A percentile compares a stretch with the other conserved stretches of the same genome.
phyloP scores from a whole-genome alignment of 108 stramenopile genomes.

The Skeletonema marinoi region DNA sequence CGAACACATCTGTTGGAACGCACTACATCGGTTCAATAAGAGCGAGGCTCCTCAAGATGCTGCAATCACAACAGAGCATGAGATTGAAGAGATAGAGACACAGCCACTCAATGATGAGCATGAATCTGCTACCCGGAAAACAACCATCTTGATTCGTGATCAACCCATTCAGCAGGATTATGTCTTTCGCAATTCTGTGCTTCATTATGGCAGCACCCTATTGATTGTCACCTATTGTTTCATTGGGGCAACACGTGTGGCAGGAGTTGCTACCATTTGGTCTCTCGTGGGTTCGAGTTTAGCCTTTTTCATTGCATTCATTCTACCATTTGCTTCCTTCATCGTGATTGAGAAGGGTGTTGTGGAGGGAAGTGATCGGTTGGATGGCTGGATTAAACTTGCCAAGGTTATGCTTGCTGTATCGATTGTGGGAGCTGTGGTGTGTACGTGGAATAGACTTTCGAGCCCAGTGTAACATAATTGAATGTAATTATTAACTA shows the following conservation, averaged over 20 bases:
- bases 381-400: not conserved
- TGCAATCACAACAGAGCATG: not conserved
- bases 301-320: conserved; percentile 63
- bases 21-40: not conserved
- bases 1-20: not conserved
- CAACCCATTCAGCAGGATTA: not conserved
- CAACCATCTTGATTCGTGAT: not conserved
- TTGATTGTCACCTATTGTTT: conserved; percentile 43
- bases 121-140: not conserved
- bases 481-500: too few relatives aligned
- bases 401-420: not conserved
- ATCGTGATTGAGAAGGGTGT: conserved; percentile 38
- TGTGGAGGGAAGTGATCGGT: not conserved
- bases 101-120: not conserved
- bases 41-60: not conserved
- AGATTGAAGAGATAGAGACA: not conserved
- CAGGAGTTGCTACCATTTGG: conserved; percentile 72
- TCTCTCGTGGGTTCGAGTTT: conserved; percentile 56
- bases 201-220: conserved; percentile 49
- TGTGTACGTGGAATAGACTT: not conserved
- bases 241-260: conserved; percentile 47
- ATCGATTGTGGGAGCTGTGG: not conserved
- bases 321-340: conserved; percentile 59
- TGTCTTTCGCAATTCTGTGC: conserved; percentile 16
- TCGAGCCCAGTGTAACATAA: not conserved